Evolutionary conservation across 2,329 filamentous ascomycete species (phyloP).

Genomic region (Sarocladium kiliense): DNA sequence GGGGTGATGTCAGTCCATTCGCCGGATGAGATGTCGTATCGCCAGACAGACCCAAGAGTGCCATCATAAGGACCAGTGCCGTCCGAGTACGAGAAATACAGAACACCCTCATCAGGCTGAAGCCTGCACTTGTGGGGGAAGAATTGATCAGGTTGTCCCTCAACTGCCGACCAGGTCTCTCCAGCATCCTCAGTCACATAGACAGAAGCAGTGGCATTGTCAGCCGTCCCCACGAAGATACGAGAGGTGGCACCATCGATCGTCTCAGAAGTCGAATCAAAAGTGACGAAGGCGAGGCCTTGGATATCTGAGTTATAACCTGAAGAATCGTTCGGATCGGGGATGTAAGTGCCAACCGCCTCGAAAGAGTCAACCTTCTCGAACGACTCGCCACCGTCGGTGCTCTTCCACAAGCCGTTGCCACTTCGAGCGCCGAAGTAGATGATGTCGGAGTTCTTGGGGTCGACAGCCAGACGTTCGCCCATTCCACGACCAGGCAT

Average conservation of each 20-base stretch:
- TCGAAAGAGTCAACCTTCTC: constrained; percentile 46
- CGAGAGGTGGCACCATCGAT: constrained; percentile 44
- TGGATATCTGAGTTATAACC: constrained; percentile 40
- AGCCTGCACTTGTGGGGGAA: constrained; percentile 51
- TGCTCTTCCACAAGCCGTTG: constrained; percentile 54
- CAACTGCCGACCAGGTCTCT: constrained; percentile 44
- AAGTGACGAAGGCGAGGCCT: constrained; percentile 48
- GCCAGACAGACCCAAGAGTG: constrained; percentile 44
- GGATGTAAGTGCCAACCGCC: constrained; percentile 42
- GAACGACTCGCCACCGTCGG: constrained; percentile 50
- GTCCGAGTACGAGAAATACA: constrained; percentile 52
- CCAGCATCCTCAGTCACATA: constrained; percentile 51
- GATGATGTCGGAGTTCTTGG: constrained; percentile 49
- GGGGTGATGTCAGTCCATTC: constrained; percentile 55
- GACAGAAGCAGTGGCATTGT: constrained; percentile 46
- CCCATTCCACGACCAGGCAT: constrained; percentile 57
- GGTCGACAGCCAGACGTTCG: constrained; percentile 53
- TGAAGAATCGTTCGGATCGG: constrained; percentile 37
- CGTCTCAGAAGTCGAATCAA: constrained; percentile 45
- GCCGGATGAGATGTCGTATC: constrained; percentile 43
- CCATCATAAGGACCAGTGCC: constrained; percentile 55
- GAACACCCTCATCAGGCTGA: constrained; percentile 42
- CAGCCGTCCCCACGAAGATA: constrained; percentile 52
- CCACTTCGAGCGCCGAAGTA: constrained; percentile 56
- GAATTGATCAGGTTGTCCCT: constrained; percentile 42